A percentile compares a stretch with the other conserved stretches of the same genome.
Evolutionary conservation across 2,329 filamentous ascomycete genomes (phyloP).

Genomic region (Calonectria naviculata): DNA sequence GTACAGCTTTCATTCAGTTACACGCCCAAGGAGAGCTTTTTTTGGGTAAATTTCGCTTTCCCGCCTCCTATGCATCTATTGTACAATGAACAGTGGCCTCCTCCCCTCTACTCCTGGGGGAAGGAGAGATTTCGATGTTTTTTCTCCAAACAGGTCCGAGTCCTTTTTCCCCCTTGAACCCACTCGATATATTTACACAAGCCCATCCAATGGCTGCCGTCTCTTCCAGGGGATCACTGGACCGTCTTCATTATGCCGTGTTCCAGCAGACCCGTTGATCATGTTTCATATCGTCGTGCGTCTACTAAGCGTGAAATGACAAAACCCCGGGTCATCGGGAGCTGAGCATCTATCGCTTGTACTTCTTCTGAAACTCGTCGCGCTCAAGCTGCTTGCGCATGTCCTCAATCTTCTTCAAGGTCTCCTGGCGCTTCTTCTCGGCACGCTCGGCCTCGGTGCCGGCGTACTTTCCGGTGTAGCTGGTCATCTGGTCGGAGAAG

Average conservation of each 20-base stretch:
- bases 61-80: slow-evolving; percentile 24
- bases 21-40: slow-evolving; percentile 17
- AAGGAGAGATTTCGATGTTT: not conserved
- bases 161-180: not conserved
- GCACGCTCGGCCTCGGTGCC: slow-evolving; percentile 48
- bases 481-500: slow-evolving; percentile 46
- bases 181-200: slow-evolving; percentile 27
- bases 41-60: slow-evolving; percentile 1
- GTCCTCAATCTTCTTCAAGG: slow-evolving; percentile 48
- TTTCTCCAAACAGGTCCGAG: not conserved
- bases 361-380: slow-evolving; percentile 54
- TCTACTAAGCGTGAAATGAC: not conserved
- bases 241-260: not conserved
- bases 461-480: slow-evolving; percentile 47
- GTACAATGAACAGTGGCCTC: slow-evolving; percentile 25
- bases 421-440: slow-evolving; percentile 48
- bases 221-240: not conserved
- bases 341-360: slow-evolving; percentile 42
- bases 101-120: not conserved
- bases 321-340: not conserved
- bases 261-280: slow-evolving; percentile 1
- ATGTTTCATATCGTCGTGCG: slow-evolving; percentile 3
- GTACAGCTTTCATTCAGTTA: slow-evolving; percentile 11
- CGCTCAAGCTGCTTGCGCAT: slow-evolving; percentile 49
- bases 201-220: slow-evolving; percentile 4